Base-by-base conservation (phyloP, 208 protist genomes). In the Crithidia fasciculata region DNA sequence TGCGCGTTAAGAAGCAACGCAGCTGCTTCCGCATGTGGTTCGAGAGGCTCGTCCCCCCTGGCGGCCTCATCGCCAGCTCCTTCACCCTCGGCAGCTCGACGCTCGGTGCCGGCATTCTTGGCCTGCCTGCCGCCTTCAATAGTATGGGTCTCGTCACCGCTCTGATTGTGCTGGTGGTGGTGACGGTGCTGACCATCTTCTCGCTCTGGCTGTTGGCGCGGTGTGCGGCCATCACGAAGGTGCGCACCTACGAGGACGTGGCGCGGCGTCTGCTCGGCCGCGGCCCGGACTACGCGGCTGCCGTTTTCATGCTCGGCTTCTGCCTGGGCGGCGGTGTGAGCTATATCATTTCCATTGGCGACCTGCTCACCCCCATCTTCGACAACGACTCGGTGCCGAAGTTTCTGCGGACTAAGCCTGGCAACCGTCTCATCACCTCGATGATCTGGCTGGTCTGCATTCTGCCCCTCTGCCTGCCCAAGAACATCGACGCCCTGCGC, bases 31-130 rank as follows among this genome's bases (percentile, higher is more conserved):
- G 74, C 18, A 18, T 54, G 5, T 78, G 47, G 57, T 68, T 88
- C 50, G 57, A 76, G 62, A 69, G 79, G 67, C 64, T 89, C 37
- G 71, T 91, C 19, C 88, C 88, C 0, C 79, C 75, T 2, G 88
- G 90, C 18, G 85, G 87, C 28, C 18, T 92, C 44, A 19, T 87
- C 2, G 74, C 86, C 13, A 84, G 76, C 67, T 81, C 78, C 58
- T 88, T 93, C 70, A 95, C 83, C 18, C 73, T 93, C 18, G 74
- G 72, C 19, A 86, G 78, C 53, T 76, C 80, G 13, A 89, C 83
- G 3, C 72, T 95, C 45, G 88, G 91, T 19, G 88, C 86, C 9
- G 88, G 88, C 43, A 91, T 92, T 47, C 60, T 94, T 6, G 78
- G 82, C 10, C 64, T 95, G 13, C 79, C 88, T 16, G 36, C 79